phyloP scores from a whole-genome alignment of 1,139 yeast genomes.

The Eremothecium coryli region DNA sequence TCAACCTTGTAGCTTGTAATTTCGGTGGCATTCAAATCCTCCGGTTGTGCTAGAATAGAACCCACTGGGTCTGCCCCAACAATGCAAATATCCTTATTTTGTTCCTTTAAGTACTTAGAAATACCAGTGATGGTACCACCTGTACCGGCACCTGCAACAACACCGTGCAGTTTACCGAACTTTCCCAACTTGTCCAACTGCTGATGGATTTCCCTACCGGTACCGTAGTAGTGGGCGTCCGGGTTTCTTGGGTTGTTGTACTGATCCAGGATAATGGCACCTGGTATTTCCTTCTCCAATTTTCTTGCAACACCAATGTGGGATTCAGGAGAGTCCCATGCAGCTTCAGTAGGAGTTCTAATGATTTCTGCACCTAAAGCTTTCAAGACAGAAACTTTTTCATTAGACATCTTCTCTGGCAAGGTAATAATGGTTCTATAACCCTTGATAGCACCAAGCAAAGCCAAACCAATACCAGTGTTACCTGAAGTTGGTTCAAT shows the following conservation, averaged over 20 bases:
- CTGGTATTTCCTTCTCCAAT: constrained; percentile 76
- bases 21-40: constrained; percentile 50
- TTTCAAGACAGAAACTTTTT: constrained; percentile 78
- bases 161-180: constrained; percentile 58
- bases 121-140: constrained; percentile 62
- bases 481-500: constrained; percentile 89
- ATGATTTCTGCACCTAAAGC: constrained; percentile 88
- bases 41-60: constrained; percentile 77
- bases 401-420: constrained; percentile 91
- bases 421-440: constrained; percentile 81
- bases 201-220: constrained; percentile 81
- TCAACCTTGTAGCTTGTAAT: constrained; percentile 68
- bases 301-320: constrained; percentile 84
- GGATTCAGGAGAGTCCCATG: constrained; percentile 88
- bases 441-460: constrained; percentile 80
- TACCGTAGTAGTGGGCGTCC: constrained; percentile 73
- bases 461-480: constrained; percentile 83
- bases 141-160: constrained; percentile 73
- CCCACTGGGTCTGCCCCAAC: constrained; percentile 86
- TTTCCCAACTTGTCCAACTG: constrained; percentile 40
- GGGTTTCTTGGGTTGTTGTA: constrained; percentile 76
- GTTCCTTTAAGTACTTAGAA: constrained; percentile 64
- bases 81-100: constrained; percentile 52
- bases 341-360: constrained; percentile 89
- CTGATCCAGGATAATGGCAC: constrained; percentile 79